Conservation (phyloP, 73 alveolate species). For the Blepharisma stoltei region DNA sequence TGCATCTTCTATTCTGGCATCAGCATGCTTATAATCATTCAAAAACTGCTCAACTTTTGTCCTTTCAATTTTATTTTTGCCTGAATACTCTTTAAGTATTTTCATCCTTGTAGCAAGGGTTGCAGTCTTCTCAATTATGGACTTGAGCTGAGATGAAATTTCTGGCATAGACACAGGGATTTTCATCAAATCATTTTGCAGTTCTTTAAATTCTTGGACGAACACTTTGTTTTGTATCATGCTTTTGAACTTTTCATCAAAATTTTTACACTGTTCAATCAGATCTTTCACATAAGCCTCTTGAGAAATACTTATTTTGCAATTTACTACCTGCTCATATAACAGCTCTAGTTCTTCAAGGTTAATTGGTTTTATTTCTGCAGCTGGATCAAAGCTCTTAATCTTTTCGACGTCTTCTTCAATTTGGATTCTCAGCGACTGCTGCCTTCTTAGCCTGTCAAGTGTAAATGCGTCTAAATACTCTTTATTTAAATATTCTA, state of each 20-base stretch:
- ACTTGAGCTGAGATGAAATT: neutral
- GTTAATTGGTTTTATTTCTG: slow-evolving; percentile 2
- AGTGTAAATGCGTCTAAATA: slow-evolving; percentile 2
- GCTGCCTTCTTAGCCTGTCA: slow-evolving; percentile 4
- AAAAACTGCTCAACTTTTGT: slow-evolving; percentile 27
- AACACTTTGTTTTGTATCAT: neutral
- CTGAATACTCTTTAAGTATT: slow-evolving; percentile 15
- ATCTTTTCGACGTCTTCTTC: slow-evolving; percentile 14
- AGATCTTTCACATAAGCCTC: neutral
- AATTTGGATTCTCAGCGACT: neutral
- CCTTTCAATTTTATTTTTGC: slow-evolving; percentile 19
- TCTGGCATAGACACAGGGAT: slow-evolving; percentile 24
- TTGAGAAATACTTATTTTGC: neutral
- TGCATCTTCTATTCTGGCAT: slow-evolving; percentile 19
- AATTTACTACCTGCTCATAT: neutral
- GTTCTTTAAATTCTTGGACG: neutral
- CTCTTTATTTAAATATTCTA: slow-evolving; percentile 10
- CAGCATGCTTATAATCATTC: neutral
- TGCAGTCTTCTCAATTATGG: neutral
- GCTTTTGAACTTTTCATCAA: neutral
- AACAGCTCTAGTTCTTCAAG: neutral
- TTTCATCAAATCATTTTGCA: neutral
- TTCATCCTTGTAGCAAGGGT: neutral
- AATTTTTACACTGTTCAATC: neutral
- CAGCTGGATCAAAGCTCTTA: neutral